Evolutionary conservation across 192 early-diverging fungal species (phyloP), one percentile per base, ranked within the genome.

Genomic region (Backusella luteola): DNA sequence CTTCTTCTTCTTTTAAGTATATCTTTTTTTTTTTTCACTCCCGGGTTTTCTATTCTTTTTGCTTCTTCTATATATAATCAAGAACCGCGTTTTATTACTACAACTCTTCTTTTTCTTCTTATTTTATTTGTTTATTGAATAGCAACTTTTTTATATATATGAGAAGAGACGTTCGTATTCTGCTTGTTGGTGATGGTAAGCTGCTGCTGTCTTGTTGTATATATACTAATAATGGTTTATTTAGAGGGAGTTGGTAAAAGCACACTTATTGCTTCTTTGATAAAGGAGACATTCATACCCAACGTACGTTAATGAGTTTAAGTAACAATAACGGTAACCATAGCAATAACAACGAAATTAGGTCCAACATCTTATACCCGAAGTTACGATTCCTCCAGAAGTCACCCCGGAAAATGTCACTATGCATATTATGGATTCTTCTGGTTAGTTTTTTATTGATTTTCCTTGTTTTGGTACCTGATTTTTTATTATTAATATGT

Each of bases 381-480:
- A 99, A 81, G 96, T 99, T n/a, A 99, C 97, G 15, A 99, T 99
- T 76, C 98, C 98, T 52, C 96, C 98, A 39, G 96, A 99, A 79
- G 94, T 98, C 79, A 97, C 97, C 36, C 90, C 95, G 1, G 98
- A 98, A 74, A 95, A 96, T 73, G 96, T 96, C 11, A 98, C 96
- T 11, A 98, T 97, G 8, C 93, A 97, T 80, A 98, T 99, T 72
- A 94, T 98, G 56, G 98, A 99, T 83, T 96, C 98, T 26, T 97
- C 98, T 52, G 89, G 94, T 96, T 59, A 59, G 53, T 53, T 26
- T 23, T 11, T 56, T 56, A 23, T 23, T 49, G 14, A 49, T 14
- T 19, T 49, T 49, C 6, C 1, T 21, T 53, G 19, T 53, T 53
- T 53, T 59, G n/a, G 53, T 59, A 26, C 53, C 53, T 59, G 53